Evolutionary conservation across 2,329 filamentous ascomycete species (phyloP), one percentile per base, ranked within the genome.

Genomic region (Colletotrichum chrysophilum): DNA sequence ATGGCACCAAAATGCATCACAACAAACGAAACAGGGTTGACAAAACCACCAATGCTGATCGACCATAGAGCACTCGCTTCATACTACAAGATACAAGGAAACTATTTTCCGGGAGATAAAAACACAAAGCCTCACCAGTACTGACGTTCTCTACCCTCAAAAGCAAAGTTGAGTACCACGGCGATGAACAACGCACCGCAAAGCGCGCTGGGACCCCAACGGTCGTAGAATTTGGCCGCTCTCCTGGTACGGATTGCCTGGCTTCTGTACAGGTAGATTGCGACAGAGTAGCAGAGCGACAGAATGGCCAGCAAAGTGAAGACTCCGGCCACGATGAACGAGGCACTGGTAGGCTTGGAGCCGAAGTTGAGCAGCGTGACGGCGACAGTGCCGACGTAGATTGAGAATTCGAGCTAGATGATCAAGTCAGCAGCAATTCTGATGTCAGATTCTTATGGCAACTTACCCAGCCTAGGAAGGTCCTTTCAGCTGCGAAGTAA

Each of bases 401-500:
- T 98, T 66, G 94, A 96, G 86, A 98, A 98, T 85, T 99, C 96
- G 80, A 99, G 94, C 94, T 94, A 78, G 32, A 65, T 34, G 14
- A 74, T 77, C 52, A 79, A 78, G 62, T 81, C 75, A 82, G 78
- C 60, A 52, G 43, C n/a, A 24, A 24, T 65, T 71, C 34, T 43
- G n/a, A 52, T 14, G 8, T 12, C n/a, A 12, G 58, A 69, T 71
- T 32, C 18, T 14, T 36, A 24, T 34, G 28, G 5, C 48, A 30
- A 86, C 92, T 87, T 86, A 94, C 93, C 96, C 97, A 99, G 77
- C 95, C 95, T 73, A 99, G 90, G 86, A 98, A 99, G 1, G 97
- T 99, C 78, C 97, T 92, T 85, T 99, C 97, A 1, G 96, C 96
- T 26, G 97, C 97, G 83, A 99, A 98, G 85, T 96, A 98, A 66